Evolutionary conservation across 331 rosid species (phyloP), one percentile per base, ranked within the genome.

Genomic region (Dryas integrifolia): DNA sequence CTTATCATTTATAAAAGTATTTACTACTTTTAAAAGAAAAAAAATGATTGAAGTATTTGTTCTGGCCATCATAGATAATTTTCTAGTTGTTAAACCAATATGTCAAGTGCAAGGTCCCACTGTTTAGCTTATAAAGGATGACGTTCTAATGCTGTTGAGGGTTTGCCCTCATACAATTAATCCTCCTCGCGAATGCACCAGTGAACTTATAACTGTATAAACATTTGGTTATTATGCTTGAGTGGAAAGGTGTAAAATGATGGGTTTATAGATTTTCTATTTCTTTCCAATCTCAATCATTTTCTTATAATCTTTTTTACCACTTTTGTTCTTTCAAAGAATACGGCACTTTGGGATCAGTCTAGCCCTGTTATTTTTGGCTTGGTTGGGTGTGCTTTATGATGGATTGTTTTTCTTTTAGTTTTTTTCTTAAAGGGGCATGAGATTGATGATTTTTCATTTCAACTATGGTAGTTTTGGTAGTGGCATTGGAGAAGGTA

Each of bases 401-500:
- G 7, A 11, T 43, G 13, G 21, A 56, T 12, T 70, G n/a, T 9
- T 15, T 30, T 75, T 72, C 30, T 46, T 62, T 63, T 51, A 62
- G 6, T 18, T 80, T 63, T 70, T 18, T 5, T 45, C 69, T 55
- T 16, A 6, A 57, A 26, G 56, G 48, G 21, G 49, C 46, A 16
- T 24, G 30, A 21, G 75, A 12, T 43, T 76, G 63, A 79, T 52
- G 38, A 62, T 78, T 81, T 72, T 60, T 57, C 15, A 4, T 67
- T 51, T 76, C 75, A 49, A 77, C 77, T 76, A 38, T 84, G 60
- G 66, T 73, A 94, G 98, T 89, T 76, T 73, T 89, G 88, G 92
- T 89, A 63, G 96, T 94, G 74, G 98, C 98, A 68, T 76, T 94
- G 92, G 98, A 94, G 80, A 94, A 81, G 84, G 96, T 94, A 60